Percentiles rank a stretch among this genome's conserved stretches.
Evolutionary conservation across 2,329 filamentous ascomycete genomes (phyloP).

Genomic region (Hymenoscyphus occultus): DNA sequence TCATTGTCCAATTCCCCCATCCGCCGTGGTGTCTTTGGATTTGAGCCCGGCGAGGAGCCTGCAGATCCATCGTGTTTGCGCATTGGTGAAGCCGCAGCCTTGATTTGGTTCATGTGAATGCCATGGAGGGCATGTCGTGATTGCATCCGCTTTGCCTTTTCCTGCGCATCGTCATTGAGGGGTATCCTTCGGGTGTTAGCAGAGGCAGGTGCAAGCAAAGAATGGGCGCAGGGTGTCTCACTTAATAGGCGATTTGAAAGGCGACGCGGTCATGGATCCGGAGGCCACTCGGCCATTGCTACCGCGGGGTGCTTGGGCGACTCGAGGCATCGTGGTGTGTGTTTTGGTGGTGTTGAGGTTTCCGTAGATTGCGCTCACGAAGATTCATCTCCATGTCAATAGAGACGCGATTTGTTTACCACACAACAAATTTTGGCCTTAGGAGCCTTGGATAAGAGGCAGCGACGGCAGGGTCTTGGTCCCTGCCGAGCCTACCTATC

Average conservation of each 20-base stretch:
- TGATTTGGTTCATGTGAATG: conserved; percentile 87
- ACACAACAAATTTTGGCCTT: not conserved
- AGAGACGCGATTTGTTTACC: conserved; percentile 10
- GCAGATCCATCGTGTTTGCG: conserved; percentile 62
- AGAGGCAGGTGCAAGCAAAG: not conserved
- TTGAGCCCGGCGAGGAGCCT: conserved; percentile 54
- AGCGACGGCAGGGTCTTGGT: not conserved
- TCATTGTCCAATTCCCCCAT: conserved; percentile 43
- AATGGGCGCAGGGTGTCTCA: conserved; percentile 19
- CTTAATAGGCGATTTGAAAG: conserved; percentile 39
- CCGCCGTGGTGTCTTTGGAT: conserved; percentile 52
- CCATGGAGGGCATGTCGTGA: conserved; percentile 86
- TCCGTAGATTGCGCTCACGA: not conserved
- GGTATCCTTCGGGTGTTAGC: conserved; percentile 63
- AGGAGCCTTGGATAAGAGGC: not conserved
- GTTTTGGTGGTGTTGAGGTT: conserved; percentile 8
- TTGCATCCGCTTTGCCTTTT: conserved; percentile 84
- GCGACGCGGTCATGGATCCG: conserved; percentile 31
- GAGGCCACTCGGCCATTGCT: conserved; percentile 43
- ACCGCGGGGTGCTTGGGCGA: conserved; percentile 45
- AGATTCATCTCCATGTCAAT: conserved; percentile 11
- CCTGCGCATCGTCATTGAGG: conserved; percentile 89
- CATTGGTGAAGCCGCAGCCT: conserved; percentile 72
- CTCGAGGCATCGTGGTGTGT: conserved; percentile 49
- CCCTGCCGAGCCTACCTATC: too few species aligned